Base-by-base conservation (phyloP, 1,284 basidiomycete genomes). In the Naganishia liquefaciens region DNA sequence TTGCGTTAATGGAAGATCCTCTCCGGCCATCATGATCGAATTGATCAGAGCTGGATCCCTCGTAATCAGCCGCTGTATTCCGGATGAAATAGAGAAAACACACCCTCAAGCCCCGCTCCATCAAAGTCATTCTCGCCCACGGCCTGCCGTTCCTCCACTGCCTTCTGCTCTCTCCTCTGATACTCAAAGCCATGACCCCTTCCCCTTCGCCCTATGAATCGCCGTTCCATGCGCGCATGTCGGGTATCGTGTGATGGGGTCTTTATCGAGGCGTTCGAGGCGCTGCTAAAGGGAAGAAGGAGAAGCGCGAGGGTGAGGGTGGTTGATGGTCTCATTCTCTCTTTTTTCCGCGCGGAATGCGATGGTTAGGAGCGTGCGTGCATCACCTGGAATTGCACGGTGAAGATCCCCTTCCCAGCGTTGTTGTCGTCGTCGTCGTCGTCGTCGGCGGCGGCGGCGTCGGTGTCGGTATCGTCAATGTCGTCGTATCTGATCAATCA, bases 21-120 rank as follows among this genome's bases (percentile, higher is more conserved):
- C 27, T 17, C 42, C 54, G 27, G 54, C 54, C n/a, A 57, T 43
- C n/a, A 57, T 43, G 54, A 57, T 57, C 19, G 54, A 57, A 15
- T 57, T 43, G 42, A 57, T 57, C 2, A 57, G 54, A 10, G 54
- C 54, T 57, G 28, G 10, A 4, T 9, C 33, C 33, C 6, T 37
- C 33, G 10, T 5, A 2, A 37, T 37, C 33, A 37, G 33, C 33
- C 7, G 33, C 33, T 37, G 9, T 11, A 46, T 10, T 28, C 43
- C 33, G 51, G 5, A 21, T 39, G 21, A 10, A 30, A 9, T 7
- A 5, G 46, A 30, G 39, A 27, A 33, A 25, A 46, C 54, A 44
- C 54, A 57, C 54, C 54, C 17, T 40, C 54, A 17, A 57, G 27
- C 28, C 44, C 25, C 42, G 30, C 42, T 13, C 42, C 54, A 33